phyloP scores from a whole-genome alignment of 2,329 filamentous ascomycete species.

The Cladosporium sp. region DNA sequence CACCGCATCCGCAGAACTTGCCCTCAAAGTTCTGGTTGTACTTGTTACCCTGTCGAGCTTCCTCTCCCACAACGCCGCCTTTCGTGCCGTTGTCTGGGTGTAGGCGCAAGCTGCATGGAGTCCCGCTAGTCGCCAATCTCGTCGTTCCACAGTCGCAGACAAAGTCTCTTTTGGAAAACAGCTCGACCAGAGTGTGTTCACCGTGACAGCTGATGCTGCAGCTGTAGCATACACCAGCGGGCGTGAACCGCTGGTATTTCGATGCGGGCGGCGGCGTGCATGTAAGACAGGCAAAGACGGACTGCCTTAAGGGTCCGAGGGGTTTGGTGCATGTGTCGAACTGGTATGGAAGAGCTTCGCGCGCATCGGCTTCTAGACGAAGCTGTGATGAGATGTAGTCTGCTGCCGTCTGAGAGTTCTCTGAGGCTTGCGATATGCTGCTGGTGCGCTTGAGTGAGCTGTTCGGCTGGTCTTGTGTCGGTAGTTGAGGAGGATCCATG shows the following conservation, averaged over 20 bases:
- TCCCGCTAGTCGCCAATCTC: constrained; percentile 60
- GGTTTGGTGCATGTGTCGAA: constrained; percentile 90
- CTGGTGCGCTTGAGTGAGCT: constrained; percentile 1
- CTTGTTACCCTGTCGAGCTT: constrained; percentile 67
- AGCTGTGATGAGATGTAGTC: constrained; percentile 84
- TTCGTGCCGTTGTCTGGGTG: constrained; percentile 70
- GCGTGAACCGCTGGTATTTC: constrained; percentile 58
- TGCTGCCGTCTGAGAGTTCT: constrained; percentile 52
- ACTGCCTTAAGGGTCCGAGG: constrained; percentile 84
- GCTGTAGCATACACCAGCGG: constrained; percentile 89
- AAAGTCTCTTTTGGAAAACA: constrained; percentile 94
- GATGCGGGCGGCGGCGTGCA: constrained; percentile 77
- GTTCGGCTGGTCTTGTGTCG: neutral
- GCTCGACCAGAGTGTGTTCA: constrained; percentile 89
- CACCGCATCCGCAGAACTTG: constrained; percentile 82
- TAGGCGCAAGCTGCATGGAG: constrained; percentile 71
- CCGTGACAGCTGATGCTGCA: constrained; percentile 97
- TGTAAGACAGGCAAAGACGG: constrained; percentile 86
- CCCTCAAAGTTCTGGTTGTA: constrained; percentile 98
- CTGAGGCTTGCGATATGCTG: constrained; percentile 41
- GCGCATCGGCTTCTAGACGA: constrained; percentile 87
- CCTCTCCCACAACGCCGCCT: constrained; percentile 72
- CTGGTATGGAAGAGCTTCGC: constrained; percentile 91
- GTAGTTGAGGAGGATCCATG: constrained; percentile 1
- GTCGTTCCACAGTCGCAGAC: constrained; percentile 94